phyloP scores from a whole-genome alignment of 495 filamentous ascomycete species.

The Tuber borchii region DNA sequence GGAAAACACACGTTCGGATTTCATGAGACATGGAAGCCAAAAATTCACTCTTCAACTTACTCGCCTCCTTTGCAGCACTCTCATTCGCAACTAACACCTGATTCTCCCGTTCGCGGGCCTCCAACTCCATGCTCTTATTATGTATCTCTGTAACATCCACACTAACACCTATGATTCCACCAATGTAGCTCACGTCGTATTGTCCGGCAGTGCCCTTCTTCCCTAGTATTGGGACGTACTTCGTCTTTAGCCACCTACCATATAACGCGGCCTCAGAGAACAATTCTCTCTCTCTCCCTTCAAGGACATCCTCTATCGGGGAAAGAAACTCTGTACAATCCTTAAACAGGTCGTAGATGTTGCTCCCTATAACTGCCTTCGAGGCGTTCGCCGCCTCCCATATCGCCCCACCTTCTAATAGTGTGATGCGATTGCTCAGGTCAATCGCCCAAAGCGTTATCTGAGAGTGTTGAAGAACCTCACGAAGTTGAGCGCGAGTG shows the following conservation, averaged over 20 bases:
- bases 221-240: constrained; percentile 55
- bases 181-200: constrained; percentile 48
- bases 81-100: constrained; percentile 57
- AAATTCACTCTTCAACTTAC: constrained; percentile 62
- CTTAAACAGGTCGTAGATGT: constrained; percentile 56
- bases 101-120: constrained; percentile 57
- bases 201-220: constrained; percentile 48
- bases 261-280: constrained; percentile 50
- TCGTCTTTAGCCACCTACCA: constrained; percentile 58
- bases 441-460: constrained; percentile 65
- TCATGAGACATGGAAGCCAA: constrained; percentile 83
- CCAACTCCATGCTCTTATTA: constrained; percentile 52
- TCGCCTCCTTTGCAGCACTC: constrained; percentile 59
- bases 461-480: constrained; percentile 60
- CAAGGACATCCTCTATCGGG: constrained; percentile 55
- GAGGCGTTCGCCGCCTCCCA: constrained; percentile 30
- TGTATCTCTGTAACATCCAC: constrained; percentile 65
- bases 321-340: constrained; percentile 46
- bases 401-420: constrained; percentile 52
- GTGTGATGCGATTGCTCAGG: constrained; percentile 50
- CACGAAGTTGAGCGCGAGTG: constrained; percentile 57
- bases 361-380: constrained; percentile 50
- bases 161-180: constrained; percentile 61
- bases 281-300: constrained; percentile 48
- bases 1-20: constrained; percentile 76